Base-by-base conservation (phyloP, 2,329 filamentous ascomycete species). In the Cladorrhinum sp. region DNA sequence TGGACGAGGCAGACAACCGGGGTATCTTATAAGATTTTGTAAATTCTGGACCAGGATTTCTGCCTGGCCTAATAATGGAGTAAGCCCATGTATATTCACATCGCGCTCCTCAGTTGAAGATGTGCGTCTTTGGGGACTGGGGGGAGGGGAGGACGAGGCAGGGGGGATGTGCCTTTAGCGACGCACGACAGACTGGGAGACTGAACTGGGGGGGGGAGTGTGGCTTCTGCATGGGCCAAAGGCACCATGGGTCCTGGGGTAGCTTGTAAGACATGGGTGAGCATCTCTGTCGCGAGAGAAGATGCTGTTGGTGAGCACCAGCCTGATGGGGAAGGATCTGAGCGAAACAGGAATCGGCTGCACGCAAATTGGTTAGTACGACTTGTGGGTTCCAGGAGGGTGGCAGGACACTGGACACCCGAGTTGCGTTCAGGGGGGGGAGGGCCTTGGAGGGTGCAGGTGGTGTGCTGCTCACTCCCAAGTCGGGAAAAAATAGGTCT, bases 41-140 rank as follows among this genome's bases (percentile, higher is more conserved):
- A 59, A 58, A 62, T 55, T 54, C 18, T 18, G 61, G 57, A 58
- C 46, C 46, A 62, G 28, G 59, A 56, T 63, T 65, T 67, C 67
- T 69, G 67, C 66, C 67, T 69, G 65, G 49, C 64, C 67, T 68
- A 66, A 66, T 62, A 67, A 67, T 68, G 65, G 65, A 65, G 66
- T 63, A 62, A 62, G 63, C 59, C 60, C 61, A 58, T 46, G 42
- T 55, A 61, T 62, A 50, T 61, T 55, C 54, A 60, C 57, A 59
- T 36, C 55, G 56, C 61, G 55, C 54, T 55, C 33, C 53, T 48
- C 51, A 54, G 46, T 62, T 66, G 61, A 59, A 64, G 58, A 66
- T 64, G 63, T 62, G 64, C 65, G 66, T 65, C 65, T 9, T 61
- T 63, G 63, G 60, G 57, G 55, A 64, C 57, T 57, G 51, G 61